Evolutionary conservation across 179 eudicot species (phyloP).

Genomic region (Actinidia arguta): DNA sequence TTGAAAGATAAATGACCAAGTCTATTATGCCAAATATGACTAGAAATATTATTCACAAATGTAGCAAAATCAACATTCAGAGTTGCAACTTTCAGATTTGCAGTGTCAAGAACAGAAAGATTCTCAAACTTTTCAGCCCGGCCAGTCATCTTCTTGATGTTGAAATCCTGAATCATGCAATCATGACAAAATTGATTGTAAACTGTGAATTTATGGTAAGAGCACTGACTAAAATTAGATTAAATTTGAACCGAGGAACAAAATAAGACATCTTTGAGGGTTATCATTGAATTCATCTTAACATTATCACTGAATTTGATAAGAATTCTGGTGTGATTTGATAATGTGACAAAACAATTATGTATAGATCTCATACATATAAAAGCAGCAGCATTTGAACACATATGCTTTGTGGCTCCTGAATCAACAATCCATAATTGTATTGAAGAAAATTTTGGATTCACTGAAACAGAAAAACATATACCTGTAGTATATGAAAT

Average conservation of each 20-base stretch:
- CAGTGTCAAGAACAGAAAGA: background rate
- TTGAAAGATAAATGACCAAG: too few relatives aligned
- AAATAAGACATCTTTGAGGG: background rate
- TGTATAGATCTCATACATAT: background rate
- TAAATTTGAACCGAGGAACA: background rate
- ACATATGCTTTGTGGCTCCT: background rate
- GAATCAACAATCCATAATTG: background rate
- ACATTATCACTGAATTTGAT: background rate
- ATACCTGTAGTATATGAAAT: background rate
- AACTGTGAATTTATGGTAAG: background rate
- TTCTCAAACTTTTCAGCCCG: background rate
- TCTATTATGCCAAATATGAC: background rate
- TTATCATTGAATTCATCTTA: background rate
- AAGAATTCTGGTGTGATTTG: background rate
- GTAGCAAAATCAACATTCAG: too few relatives aligned
- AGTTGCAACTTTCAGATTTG: background rate
- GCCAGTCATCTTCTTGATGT: background rate
- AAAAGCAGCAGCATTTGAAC: background rate
- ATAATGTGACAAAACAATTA: background rate
- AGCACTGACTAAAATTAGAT: background rate
- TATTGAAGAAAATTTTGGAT: background rate
- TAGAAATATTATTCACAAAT: background rate
- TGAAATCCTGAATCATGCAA: background rate
- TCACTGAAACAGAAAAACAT: background rate
- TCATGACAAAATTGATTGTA: background rate